Percentiles rank a stretch among this genome's conserved stretches.
These are phyloP conservation scores for Fragaria nilgerrensis DNA, from an alignment of 306 rosid genomes.

Conservation along the genomic window DNA sequence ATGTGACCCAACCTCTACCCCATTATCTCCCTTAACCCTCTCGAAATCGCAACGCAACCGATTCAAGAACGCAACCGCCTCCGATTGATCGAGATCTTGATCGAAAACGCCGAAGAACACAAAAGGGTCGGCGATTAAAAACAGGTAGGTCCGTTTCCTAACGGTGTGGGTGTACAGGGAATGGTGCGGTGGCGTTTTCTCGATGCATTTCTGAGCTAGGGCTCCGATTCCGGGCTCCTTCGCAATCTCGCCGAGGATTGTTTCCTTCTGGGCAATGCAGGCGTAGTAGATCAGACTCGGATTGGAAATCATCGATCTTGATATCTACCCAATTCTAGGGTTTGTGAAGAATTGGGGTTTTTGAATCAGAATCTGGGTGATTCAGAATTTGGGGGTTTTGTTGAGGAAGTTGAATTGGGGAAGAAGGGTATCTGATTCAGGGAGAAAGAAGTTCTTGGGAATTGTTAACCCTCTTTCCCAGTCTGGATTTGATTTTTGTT, in stretches of 20 bases:
- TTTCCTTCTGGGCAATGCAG: slow-evolving; percentile 69
- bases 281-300: slow-evolving; percentile 60
- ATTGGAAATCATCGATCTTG: slow-evolving; percentile 50
- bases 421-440: background rate
- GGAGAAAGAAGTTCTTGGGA: background rate
- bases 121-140: slow-evolving; percentile 50
- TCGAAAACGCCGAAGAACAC: slow-evolving; percentile 65
- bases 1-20: slow-evolving; percentile 26
- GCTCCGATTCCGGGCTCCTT: slow-evolving; percentile 46
- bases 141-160: slow-evolving; percentile 48
- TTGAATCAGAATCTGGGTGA: background rate
- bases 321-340: background rate
- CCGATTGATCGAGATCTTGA: slow-evolving; percentile 42
- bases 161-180: slow-evolving; percentile 62
- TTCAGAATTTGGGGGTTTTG: background rate
- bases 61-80: slow-evolving; percentile 49
- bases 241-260: slow-evolving; percentile 56
- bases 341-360: background rate
- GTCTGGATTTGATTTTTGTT: background rate
- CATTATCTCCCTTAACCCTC: slow-evolving; percentile 6
- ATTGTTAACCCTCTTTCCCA: background rate
- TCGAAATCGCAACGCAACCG: slow-evolving; percentile 37
- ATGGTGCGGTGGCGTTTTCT: slow-evolving; percentile 59
- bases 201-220: slow-evolving; percentile 63
- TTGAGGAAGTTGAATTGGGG: background rate